A percentile compares a stretch with the other conserved stretches of the same genome.
These are phyloP conservation scores for Fraxinus platypoda DNA, from an alignment of 305 asterid genomes.

Conservation along the genomic window DNA sequence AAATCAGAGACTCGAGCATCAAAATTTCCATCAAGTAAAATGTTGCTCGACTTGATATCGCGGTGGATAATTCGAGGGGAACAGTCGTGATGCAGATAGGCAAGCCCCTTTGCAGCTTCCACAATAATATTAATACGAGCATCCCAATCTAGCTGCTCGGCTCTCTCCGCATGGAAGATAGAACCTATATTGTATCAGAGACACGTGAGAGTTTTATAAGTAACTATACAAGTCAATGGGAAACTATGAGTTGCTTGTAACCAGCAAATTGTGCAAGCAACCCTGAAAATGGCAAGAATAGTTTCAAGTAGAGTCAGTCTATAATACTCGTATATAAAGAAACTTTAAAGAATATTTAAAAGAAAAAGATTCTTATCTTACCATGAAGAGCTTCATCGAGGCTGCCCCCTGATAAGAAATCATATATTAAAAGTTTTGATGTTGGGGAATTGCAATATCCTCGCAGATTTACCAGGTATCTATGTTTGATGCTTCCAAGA, in stretches of 20 bases:
- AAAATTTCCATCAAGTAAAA: conserved; percentile 83
- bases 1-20: conserved; percentile 97
- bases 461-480: conserved; percentile 87
- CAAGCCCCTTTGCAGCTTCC: conserved; percentile 93
- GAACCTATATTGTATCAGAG: background rate
- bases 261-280: background rate
- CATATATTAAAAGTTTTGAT: conserved; percentile 82
- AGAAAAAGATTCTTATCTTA: conserved; percentile 29
- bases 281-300: conserved; percentile 1
- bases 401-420: conserved; percentile 91
- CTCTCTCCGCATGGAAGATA: conserved; percentile 50
- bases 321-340: background rate
- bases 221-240: background rate
- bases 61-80: conserved; percentile 95
- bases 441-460: conserved; percentile 98
- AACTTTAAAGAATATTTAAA: background rate
- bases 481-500: conserved; percentile 96
- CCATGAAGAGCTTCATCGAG: conserved; percentile 97
- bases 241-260: background rate
- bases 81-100: conserved; percentile 94
- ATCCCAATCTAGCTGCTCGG: conserved; percentile 92
- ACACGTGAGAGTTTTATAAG: background rate
- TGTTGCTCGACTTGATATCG: conserved; percentile 91
- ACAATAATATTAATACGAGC: conserved; percentile 72
- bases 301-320: background rate